Conservation (phyloP, 2,329 filamentous ascomycete genomes). For the Coniella lustricola region DNA sequence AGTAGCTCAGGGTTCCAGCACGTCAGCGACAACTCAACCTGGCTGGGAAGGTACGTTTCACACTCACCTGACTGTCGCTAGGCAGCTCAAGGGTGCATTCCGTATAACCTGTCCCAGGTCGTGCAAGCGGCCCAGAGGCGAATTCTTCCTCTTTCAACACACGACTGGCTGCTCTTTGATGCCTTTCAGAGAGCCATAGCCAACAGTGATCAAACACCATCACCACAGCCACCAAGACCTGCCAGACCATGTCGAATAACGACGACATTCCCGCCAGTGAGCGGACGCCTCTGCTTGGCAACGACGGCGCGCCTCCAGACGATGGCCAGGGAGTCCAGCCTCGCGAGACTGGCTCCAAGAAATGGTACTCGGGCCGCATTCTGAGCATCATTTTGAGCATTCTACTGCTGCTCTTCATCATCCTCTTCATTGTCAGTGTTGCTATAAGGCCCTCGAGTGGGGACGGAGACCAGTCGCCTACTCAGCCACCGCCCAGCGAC, state of each 20-base stretch:
- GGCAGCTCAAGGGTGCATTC: too few relatives aligned
- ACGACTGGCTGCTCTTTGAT: background rate
- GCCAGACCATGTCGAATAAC: background rate
- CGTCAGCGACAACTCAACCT: too few relatives aligned
- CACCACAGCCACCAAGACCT: background rate
- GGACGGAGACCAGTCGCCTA: background rate
- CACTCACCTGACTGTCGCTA: background rate
- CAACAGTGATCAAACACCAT: background rate
- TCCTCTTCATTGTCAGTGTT: conserved; percentile 4
- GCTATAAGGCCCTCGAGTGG: background rate
- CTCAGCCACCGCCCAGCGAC: background rate
- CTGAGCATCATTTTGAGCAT: conserved; percentile 7
- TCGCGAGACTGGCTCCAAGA: background rate
- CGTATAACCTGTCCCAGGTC: too few relatives aligned
- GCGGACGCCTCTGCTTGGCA: conserved; percentile 12
- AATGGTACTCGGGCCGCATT: conserved; percentile 8
- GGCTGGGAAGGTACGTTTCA: too few relatives aligned
- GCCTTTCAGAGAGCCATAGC: too few relatives aligned
- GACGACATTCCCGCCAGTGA: conserved; percentile 5
- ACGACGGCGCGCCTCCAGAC: conserved; percentile 1
- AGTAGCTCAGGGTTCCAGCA: too few relatives aligned
- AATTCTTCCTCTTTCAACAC: background rate
- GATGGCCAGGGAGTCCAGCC: background rate
- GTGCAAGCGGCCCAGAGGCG: too few relatives aligned
- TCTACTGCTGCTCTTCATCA: conserved; percentile 8